Percentiles rank a stretch among this genome's conserved stretches.
These are phyloP conservation scores for Alisma plantagoaquatica DNA, from an alignment of 106 monocot genomes.

Conservation along the genomic window DNA sequence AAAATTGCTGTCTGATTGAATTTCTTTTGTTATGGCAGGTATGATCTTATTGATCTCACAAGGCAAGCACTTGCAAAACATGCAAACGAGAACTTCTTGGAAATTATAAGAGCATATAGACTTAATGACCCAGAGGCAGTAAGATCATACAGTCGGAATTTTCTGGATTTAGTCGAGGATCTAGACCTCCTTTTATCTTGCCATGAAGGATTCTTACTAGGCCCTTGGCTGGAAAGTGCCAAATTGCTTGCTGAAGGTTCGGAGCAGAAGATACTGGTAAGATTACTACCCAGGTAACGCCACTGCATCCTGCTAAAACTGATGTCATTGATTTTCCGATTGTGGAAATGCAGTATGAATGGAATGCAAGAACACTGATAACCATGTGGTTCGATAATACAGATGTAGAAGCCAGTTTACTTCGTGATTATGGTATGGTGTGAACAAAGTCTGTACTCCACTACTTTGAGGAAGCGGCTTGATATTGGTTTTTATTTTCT, in stretches of 20 bases:
- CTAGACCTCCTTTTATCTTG: conserved; percentile 36
- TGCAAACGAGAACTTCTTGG: conserved; percentile 44
- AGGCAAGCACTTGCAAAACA: conserved; percentile 52
- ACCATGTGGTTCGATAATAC: conserved; percentile 74
- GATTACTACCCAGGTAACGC: too few relatives aligned
- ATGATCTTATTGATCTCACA: conserved; percentile 57
- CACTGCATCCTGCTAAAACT: too few relatives aligned
- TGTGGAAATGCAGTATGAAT: conserved; percentile 72
- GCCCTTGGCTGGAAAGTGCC: conserved; percentile 57
- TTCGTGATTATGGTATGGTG: conserved; percentile 44
- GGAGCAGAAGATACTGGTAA: conserved; percentile 44
- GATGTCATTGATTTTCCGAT: too few relatives aligned
- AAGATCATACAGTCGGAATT: conserved; percentile 17
- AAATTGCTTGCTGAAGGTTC: conserved; percentile 30
- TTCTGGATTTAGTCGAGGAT: conserved; percentile 41
- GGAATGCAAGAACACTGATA: conserved; percentile 65
- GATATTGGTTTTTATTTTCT: not conserved
- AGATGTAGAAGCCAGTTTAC: conserved; percentile 38
- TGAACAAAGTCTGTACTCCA: not conserved
- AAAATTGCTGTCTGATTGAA: too few relatives aligned
- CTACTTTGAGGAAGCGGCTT: not conserved
- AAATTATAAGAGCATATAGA: conserved; percentile 35
- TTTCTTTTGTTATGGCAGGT: conserved; percentile 18
- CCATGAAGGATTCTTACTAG: conserved; percentile 56
- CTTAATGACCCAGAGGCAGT: conserved; percentile 15